Base-by-base conservation (phyloP, 2,329 filamentous ascomycete genomes). In the Pseudogymnoascus sp. region DNA sequence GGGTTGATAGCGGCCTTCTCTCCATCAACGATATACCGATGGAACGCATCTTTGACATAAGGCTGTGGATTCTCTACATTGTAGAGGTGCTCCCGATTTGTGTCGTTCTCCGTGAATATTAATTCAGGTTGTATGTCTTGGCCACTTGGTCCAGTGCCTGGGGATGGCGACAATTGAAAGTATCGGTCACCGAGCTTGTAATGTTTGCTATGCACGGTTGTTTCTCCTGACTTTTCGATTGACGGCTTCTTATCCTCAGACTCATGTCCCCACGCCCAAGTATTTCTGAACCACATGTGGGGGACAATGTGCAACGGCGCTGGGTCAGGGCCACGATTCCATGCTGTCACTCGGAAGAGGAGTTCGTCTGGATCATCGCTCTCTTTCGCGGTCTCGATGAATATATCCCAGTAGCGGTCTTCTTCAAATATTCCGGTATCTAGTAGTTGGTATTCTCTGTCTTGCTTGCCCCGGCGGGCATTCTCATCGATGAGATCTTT, bases 211-310 rank as follows among this genome's bases (percentile, higher is more conserved):
- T 90, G 87, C 63, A 86, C 88, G 62, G 88, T 82, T 59, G 88
- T 86, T 28, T 89, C 84, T 23, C 81, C 83, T 25, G 86, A 78
- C 67, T 86, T 82, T 61, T 82, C 79, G 66, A 97, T 89, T n/a
- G 81, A 85, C 0, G 93, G 95, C 77, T 96, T 96, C 74, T 88
- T 87, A 60, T 89, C 84, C 31, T 82, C 79, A 10, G 85, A 75
- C 72, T 96, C 90, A 67, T 89, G 84, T 21, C 93, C 93, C 93
- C 93, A 97, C 40, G 89, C 85, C 95, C 95, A 97, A 2, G 93
- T 97, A 75, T 97, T 97, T 67, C 93, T 87, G 80, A 97, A 97
- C 91, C 93, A 97, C 61, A 96, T 86, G 65, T 97, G 95, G 7
- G 93, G 93, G 46, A 97, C 80, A 71, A 97, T 96, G 76, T 97